Base-by-base conservation (phyloP, 2,329 filamentous ascomycete species). In the Colletotrichum sp. region DNA sequence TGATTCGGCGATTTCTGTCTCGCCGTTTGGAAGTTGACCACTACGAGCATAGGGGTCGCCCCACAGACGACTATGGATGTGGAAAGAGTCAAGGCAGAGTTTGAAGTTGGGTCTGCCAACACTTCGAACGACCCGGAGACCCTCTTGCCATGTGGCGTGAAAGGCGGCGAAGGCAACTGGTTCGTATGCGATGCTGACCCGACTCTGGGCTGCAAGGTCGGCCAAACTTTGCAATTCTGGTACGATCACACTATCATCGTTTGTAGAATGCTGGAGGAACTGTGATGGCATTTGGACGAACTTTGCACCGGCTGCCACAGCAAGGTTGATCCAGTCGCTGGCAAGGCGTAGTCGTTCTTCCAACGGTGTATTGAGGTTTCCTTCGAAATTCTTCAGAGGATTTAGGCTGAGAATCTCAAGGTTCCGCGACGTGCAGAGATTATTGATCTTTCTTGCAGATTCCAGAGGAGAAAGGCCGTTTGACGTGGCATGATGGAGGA, bases 371-470 rank as follows among this genome's bases (percentile, higher is more conserved):
- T 3, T n/a, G 3, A 49, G 39, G 18, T 49, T 49, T 49, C 39
- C 39, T 49, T 49, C 39, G 9, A 49, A 49, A 21, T 49, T 49
- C 39, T 49, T 49, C 39, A 49, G 39, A 2, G 39, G 18, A 49
- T 49, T 49, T 9, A 49, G 39, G 39, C 39, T 49, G 39, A n/a
- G 39, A 49, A 49, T 49, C 39, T 49, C 39, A 49, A 49, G 18
- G 0, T n/a, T 21, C 39, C 6, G 39, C 5, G 18, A 49, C 6
- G 0, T 49, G 39, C 39, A 49, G 39, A 49, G 5, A 49, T n/a
- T n/a, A 0, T n/a, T n/a, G 39, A 49, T 49, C 0, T 49, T 0
- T 12, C 6, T 21, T 0, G 39, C 39, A 49, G 39, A 49, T n/a
- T 49, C 18, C 39, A 49, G 39, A n/a, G 18, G 39, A 44, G 39